Evolutionary conservation across 164 flowering plant species (phyloP).

Genomic region (Taxillus chinensis): DNA sequence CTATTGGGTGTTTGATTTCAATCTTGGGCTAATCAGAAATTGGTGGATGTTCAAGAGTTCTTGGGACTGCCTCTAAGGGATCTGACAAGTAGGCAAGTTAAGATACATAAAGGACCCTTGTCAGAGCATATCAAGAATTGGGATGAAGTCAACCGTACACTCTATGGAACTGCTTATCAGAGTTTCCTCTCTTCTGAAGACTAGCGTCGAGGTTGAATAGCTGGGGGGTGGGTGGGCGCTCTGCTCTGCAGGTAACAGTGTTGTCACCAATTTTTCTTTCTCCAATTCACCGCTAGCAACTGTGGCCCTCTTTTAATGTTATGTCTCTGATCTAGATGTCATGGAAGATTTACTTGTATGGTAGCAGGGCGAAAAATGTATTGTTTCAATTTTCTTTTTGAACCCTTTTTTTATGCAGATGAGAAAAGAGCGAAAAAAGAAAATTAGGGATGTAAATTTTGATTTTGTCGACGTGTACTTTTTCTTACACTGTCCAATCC

Average conservation of each 20-base stretch:
- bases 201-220: conserved; percentile 7
- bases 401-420: no score
- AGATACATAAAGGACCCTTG: conserved; percentile 59
- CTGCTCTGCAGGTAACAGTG: conserved; percentile 6
- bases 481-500: no score
- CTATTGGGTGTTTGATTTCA: not conserved
- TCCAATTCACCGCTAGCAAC: not conserved
- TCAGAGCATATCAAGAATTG: conserved; percentile 53
- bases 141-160: conserved; percentile 53
- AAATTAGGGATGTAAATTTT: no score
- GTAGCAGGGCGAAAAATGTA: no score
- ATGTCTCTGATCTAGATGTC: not conserved
- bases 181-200: conserved; percentile 42
- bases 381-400: no score
- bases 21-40: conserved; percentile 26
- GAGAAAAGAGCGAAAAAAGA: no score
- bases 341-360: no score
- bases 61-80: conserved; percentile 44
- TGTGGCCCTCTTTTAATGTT: conserved; percentile 1
- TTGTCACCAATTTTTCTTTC: conserved; percentile 6
- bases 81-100: conserved; percentile 65
- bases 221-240: not conserved
- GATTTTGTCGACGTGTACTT: no score
- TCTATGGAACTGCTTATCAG: conserved; percentile 52
- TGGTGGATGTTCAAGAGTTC: conserved; percentile 52